Percentiles rank a stretch among this genome's conserved stretches.
Evolutionary conservation across 768 basidiomycete genomes (phyloP).

Genomic region (Cubamyces sp.): DNA sequence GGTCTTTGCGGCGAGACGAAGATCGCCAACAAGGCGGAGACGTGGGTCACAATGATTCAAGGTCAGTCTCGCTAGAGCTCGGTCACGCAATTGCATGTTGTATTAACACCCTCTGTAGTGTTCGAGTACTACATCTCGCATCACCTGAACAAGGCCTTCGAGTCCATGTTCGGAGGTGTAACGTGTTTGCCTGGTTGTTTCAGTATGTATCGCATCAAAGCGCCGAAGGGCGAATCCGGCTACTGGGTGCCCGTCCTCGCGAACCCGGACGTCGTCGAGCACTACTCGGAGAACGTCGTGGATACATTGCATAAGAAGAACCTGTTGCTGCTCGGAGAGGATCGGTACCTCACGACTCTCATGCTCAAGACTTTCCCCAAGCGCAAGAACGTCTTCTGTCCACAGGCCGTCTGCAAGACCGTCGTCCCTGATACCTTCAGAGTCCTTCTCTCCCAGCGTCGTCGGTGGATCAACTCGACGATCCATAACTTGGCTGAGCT

Average conservation of each 20-base stretch:
- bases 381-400: constrained; percentile 98
- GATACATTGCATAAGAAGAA: constrained; percentile 99
- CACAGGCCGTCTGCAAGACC: constrained; percentile 98
- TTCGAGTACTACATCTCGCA: constrained; percentile 99
- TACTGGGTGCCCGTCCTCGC: constrained; percentile 99
- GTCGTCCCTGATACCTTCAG: constrained; percentile 96
- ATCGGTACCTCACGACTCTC: constrained; percentile 97
- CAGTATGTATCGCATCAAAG: constrained; percentile 99
- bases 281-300: constrained; percentile 99
- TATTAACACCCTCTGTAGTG: constrained; percentile 50
- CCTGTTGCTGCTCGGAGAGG: constrained; percentile 93
- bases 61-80: constrained; percentile 54
- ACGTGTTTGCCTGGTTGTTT: constrained; percentile 99
- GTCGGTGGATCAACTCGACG: constrained; percentile 99
- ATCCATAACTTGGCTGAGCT: constrained; percentile 97
- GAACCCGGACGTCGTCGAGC: constrained; percentile 98
- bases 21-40: constrained; percentile 98
- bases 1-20: constrained; percentile 99
- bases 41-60: constrained; percentile 99
- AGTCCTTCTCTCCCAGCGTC: constrained; percentile 91
- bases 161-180: constrained; percentile 99
- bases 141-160: constrained; percentile 98
- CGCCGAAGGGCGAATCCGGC: constrained; percentile 93
- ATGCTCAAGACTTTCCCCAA: constrained; percentile 99
- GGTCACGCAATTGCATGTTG: constrained; percentile 2